Conservation (phyloP, 2,329 filamentous ascomycete genomes). For the Myriosclerotinia curreyana region DNA sequence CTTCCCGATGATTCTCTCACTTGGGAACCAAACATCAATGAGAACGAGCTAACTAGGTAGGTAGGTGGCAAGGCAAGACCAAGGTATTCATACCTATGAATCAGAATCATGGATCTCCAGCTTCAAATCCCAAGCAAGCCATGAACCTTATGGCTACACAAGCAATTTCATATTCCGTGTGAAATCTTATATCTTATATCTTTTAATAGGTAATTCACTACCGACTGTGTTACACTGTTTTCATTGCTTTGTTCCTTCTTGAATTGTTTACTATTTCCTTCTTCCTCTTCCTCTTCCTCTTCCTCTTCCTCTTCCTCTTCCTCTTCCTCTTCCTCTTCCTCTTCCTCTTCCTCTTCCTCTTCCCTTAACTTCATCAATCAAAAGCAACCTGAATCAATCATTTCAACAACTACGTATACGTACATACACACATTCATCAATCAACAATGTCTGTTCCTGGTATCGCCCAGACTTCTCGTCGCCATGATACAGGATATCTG, state of each 20-base stretch:
- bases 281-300: too few relatives aligned
- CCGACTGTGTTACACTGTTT: conserved; percentile 6
- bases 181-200: too few relatives aligned
- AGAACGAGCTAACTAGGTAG: too few relatives aligned
- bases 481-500: conserved; percentile 36
- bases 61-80: too few relatives aligned
- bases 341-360: too few relatives aligned
- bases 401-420: neutral
- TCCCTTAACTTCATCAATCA: conserved; percentile 6
- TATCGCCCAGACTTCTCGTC: conserved; percentile 21
- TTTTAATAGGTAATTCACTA: too few relatives aligned
- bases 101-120: too few relatives aligned
- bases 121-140: neutral
- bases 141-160: conserved; percentile 13
- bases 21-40: too few relatives aligned
- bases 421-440: neutral
- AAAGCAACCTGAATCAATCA: conserved; percentile 12
- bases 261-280: neutral
- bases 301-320: too few relatives aligned
- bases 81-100: too few relatives aligned
- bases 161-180: neutral
- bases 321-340: too few relatives aligned
- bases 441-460: conserved; percentile 9
- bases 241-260: neutral
- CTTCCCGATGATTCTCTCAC: neutral